phyloP scores from a whole-genome alignment of 2,329 filamentous ascomycete species.

The Knoxdaviesia proteae region DNA sequence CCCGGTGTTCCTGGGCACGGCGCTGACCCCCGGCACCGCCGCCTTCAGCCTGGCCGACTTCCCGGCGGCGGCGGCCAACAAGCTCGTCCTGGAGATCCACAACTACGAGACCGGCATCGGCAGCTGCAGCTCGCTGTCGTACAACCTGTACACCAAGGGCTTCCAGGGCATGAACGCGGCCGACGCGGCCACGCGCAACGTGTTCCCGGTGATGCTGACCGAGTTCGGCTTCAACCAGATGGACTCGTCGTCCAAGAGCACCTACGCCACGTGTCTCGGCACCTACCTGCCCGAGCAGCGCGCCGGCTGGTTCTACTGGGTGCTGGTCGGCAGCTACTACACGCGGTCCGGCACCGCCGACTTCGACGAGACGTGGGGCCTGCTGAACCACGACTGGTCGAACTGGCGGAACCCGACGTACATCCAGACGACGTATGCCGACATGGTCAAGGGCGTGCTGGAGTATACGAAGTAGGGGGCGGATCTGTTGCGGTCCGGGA shows the following conservation, averaged over 20 bases:
- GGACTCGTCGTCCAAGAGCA: constrained; percentile 19
- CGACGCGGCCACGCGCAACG: constrained; percentile 15
- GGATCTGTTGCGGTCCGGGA: not conserved
- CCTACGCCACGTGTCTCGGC: constrained; percentile 31
- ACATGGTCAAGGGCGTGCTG: constrained; percentile 16
- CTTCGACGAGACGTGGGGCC: constrained; percentile 35
- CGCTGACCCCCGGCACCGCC: constrained; percentile 22
- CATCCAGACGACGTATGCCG: constrained; percentile 18
- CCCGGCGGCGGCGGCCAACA: constrained; percentile 22
- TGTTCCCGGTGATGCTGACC: constrained; percentile 21
- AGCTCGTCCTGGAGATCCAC: constrained; percentile 39
- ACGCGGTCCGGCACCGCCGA: constrained; percentile 29
- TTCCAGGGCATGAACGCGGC: constrained; percentile 27
- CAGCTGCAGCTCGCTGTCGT: constrained; percentile 23
- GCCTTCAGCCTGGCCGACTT: constrained; percentile 26
- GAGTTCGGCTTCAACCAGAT: constrained; percentile 34
- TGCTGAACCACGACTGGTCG: constrained; percentile 32
- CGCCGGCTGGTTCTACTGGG: constrained; percentile 38
- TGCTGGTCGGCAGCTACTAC: constrained; percentile 37
- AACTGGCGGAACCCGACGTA: constrained; percentile 24
- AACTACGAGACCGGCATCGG: constrained; percentile 33
- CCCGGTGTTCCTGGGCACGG: constrained; percentile 25
- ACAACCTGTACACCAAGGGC: constrained; percentile 25
- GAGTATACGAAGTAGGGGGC: constrained; percentile 2
- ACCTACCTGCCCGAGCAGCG: constrained; percentile 24